Conservation (phyloP, 1,284 basidiomycete genomes). For the Mycosarcoma maydis region DNA sequence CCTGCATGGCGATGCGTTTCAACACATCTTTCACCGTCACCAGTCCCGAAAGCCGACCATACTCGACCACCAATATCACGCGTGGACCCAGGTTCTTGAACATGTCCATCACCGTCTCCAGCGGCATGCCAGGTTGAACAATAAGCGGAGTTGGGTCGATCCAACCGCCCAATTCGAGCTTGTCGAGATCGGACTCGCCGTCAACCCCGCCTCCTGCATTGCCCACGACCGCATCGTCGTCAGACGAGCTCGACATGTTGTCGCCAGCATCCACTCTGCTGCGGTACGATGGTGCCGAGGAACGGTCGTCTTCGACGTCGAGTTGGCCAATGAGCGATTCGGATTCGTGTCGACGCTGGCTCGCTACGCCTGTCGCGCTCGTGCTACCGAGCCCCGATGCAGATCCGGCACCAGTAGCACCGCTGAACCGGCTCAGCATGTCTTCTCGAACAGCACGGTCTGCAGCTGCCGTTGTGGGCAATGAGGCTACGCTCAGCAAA, state of each 20-base stretch:
- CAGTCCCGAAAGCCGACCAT: constrained; percentile 81
- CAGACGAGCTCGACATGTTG: constrained; percentile 1
- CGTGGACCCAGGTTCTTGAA: constrained; percentile 76
- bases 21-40: constrained; percentile 97
- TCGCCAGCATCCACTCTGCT: not conserved
- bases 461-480: constrained; percentile 34
- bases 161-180: constrained; percentile 57
- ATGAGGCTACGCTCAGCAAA: constrained; percentile 21
- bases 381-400: constrained; percentile 12
- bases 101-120: constrained; percentile 90
- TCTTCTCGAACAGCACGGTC: constrained; percentile 33
- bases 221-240: constrained; percentile 34
- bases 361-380: not conserved
- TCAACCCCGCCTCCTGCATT: constrained; percentile 48
- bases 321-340: constrained; percentile 36
- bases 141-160: constrained; percentile 82
- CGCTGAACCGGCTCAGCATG: constrained; percentile 34
- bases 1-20: constrained; percentile 58
- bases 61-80: constrained; percentile 87
- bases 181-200: constrained; percentile 47
- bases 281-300: constrained; percentile 4
- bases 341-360: constrained; percentile 19
- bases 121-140: constrained; percentile 88
- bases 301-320: constrained; percentile 19
- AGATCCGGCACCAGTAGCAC: constrained; percentile 10